These are phyloP conservation scores for Eucalyptus erythrocorys DNA, from an alignment of 345 rosid species.

Conservation along the genomic window DNA sequence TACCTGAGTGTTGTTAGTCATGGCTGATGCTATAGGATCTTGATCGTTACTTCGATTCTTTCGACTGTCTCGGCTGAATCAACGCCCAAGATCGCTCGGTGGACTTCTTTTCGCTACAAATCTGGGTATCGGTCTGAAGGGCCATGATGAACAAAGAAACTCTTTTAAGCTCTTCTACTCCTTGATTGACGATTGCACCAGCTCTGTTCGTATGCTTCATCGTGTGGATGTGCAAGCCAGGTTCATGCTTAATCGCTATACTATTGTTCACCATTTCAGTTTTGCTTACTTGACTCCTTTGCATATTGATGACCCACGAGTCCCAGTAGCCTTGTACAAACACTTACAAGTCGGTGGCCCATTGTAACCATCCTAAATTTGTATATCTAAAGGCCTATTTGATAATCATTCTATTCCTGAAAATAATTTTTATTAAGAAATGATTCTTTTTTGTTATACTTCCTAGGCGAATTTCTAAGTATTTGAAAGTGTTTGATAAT, in stretches of 20 bases:
- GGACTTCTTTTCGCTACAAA: background rate
- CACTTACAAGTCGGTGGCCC: background rate
- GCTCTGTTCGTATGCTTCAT: background rate
- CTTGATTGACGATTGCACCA: background rate
- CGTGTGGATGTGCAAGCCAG: background rate
- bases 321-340: background rate
- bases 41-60: background rate
- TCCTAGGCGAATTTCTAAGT: fast-evolving
- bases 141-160: background rate
- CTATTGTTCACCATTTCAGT: background rate
- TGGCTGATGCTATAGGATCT: background rate
- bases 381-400: background rate
- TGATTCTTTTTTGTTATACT: too few relatives aligned
- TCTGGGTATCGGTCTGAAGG: background rate
- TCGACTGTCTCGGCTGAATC: background rate
- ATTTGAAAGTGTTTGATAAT: too few relatives aligned
- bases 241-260: background rate
- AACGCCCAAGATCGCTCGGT: background rate
- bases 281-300: background rate
- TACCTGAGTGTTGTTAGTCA: background rate
- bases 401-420: fast-evolving
- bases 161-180: background rate
- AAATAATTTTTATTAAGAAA: too few relatives aligned
- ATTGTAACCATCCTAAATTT: background rate
- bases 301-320: background rate